Base-by-base conservation (phyloP, 805 yeast genomes). In the Ogataea zsoltii region DNA sequence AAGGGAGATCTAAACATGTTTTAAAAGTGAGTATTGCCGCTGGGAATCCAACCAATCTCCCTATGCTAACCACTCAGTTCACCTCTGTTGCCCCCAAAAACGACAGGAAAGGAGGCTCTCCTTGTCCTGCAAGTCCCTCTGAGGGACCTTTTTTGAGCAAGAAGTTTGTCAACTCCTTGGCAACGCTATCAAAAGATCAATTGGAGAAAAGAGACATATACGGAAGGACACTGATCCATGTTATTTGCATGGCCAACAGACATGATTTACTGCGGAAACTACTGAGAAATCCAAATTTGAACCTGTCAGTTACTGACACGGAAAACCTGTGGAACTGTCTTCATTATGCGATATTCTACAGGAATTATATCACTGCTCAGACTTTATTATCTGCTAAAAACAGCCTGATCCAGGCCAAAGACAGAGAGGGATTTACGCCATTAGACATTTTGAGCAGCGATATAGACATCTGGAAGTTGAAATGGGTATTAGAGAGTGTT, bases 321-420 rank as follows among this genome's bases (percentile, higher is more conserved):
- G 97, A 90, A 63, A 88, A 79, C 58, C 85, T 88, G 2, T 90
- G 95, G 85, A 85, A 87, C 34, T 79, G 88, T 19, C 69, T 91
- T 23, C 97, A 91, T 62, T 77, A 81, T 48, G 79, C 89, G 3
- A 67, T 86, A 12, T 78, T 71, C 52, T 67, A 76, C 50, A 85
- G 81, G 28, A 71, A 83, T 44, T 65, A 83, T 33, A 58, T 74
- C 15, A 76, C 85, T 57, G 81, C 83, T 9, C 74, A 71, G 42
- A 62, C 65, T 7, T 52, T 81, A 9, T 43, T 79, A 9, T 44
- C 56, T 3, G 31, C 52, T 2, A 38, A 48, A 2, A 47, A 44
- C 28, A 57, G 65, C 1, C 60, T 82, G 9, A 59, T 83, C 26
- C 72, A 74, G 32, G 67, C 77, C 23, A 83, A 82, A 54, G 97